Base-by-base conservation (phyloP, 768 basidiomycete genomes). In the Pisolithus microcarpus region DNA sequence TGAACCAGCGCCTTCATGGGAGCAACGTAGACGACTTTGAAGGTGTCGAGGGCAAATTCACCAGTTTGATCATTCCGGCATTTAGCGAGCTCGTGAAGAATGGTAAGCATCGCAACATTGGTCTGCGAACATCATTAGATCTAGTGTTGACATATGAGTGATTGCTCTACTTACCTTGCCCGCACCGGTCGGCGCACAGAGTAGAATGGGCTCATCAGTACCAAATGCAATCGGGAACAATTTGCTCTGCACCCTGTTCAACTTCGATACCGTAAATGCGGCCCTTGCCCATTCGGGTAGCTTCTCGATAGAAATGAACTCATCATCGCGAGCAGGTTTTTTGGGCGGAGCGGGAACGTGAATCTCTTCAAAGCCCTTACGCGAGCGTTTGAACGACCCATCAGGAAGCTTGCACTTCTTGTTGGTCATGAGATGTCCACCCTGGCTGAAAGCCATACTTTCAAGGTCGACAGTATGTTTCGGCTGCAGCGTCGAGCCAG, bases 1-100 rank as follows among this genome's bases (percentile, higher is more conserved):
- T 98, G 95, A 0, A 99, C 95, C 51, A 99, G 80, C 3, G 95
- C 96, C 68, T 99, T 99, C 96, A 99, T 99, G 4, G 95, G 96
- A 0, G 96, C 95, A 47, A 99, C 82, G 65, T 98, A 99, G 58
- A 99, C 83, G 49, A 96, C 87, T 71, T 99, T 99, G 81, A 98
- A 96, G 0, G 87, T 73, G 54, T 89, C 85, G 31, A 93, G 77
- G 61, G 92, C 89, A 61, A 96, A 88, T 9, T 70, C 67, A 36
- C 90, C 90, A 0, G 88, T 87, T 16, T 75, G 75, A 40, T 87
- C 85, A 61, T 94, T 81, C n/a, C 91, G 83, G 66, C 87, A 83
- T 61, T 96, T 95, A 31, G 77, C 72, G 21, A 99, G 79, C 60
- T 96, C 91, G 64, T 91, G 88, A 23, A 99, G 80, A 56, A 99